Base-by-base conservation (phyloP, 2,329 filamentous ascomycete species). In the Aspergillus hortae region DNA sequence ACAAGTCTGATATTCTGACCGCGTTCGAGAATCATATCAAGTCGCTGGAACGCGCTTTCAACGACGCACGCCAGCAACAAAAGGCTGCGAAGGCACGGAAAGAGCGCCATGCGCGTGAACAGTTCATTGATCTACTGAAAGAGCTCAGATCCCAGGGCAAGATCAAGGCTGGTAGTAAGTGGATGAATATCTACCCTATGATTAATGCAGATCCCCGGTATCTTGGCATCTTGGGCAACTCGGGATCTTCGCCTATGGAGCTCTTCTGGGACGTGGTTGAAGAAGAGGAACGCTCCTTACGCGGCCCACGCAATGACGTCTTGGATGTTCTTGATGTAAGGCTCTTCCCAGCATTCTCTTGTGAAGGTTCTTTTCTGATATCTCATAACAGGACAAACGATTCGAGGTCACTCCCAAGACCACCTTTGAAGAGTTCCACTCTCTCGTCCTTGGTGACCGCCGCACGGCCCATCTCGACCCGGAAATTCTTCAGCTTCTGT, bases 21-120 rank as follows among this genome's bases (percentile, higher is more conserved):
- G 88, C 89, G 54, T 99, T 97, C 72, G 91, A 97, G 75, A 90
- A 88, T 65, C 92, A 97, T 68, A 94, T 97, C 77, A 96, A 95
- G 74, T 82, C 86, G 52, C 80, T 97, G 58, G 94, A 99, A 73
- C 88, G 91, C 56, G 84, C 85, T 48, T 92, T 95, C 76, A 97
- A 97, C 72, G 91, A 96, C 67, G 83, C 86, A 44, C 87, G 89
- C 57, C 94, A 99, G 72, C 85, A 89, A 61, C 86, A 94, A 64
- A 96, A 95, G 76, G 87, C 86, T 55, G 81, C 82, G 61, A 92
- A 89, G 71, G 82, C 85, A 50, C 86, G 94, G 54, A 83, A 86
- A 60, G 91, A 96, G 68, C 89, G 94, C 57, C 89, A 91, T 74
- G 87, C 88, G 61, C 86, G 94, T 56, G 94, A 99, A 67, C 82